Base-by-base conservation (phyloP, 83 land plant genomes). In the Picea mariana region DNA sequence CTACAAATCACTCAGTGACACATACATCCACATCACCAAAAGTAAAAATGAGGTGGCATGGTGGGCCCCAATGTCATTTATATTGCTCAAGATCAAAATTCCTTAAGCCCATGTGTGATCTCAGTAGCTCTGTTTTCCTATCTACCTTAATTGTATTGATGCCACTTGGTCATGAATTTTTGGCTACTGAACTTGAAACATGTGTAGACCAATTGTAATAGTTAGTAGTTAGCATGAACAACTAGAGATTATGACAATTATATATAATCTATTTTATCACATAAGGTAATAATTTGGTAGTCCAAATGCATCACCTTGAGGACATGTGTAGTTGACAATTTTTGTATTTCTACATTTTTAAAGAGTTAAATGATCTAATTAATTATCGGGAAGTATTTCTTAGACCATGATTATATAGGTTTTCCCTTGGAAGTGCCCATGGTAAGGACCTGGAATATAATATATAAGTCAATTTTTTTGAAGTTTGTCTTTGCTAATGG, bases 141-240 rank as follows among this genome's bases (percentile, higher is more conserved):
- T 16, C 17, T 38, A 7, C 42, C 9, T 71, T 38, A 71, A n/a
- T 71, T 71, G 21, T 34, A 71, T 55, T 55, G 59, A 55, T 71
- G 75, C 75, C 17, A 71, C 21, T 21, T 71, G 42, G 20, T 40
- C 6, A 71, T 38, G 11, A 23, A 6, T 71, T 71, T 67, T 11
- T 3, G 71, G 38, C 42, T 67, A 13, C 38, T 26, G 38, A 24
- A 26, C 31, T 67, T 71, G 9, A 71, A 71, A 71, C 31, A 18
- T 20, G 17, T 71, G 75, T 49, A 71, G 75, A 71, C 47, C 75
- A 15, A 40, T 16, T 71, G 49, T 20, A 17, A 71, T 71, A 38
- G 20, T 71, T 49, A 71, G 47, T 49, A 71, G 75, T 71, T 71
- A 38, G 47, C n/a, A 8, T 69, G 73, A 69, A 69, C 13, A 31